Conservation (phyloP, 148 eudicot genomes). For the Selenicereus undatus region DNA sequence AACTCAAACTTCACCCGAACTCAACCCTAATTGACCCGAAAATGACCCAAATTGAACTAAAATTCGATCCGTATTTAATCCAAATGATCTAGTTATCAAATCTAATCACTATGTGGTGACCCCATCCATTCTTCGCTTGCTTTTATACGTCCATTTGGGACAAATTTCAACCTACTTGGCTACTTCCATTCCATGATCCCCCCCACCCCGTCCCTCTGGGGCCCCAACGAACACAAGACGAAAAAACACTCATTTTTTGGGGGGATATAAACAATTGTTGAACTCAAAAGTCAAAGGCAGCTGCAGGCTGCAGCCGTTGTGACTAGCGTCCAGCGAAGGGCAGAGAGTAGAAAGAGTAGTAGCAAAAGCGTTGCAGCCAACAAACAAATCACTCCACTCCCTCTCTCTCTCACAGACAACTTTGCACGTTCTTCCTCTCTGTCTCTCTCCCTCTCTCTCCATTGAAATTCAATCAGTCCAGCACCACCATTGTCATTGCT, state of each 20-base stretch:
- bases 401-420: background rate
- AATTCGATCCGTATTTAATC: too few species aligned
- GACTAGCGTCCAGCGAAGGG: background rate
- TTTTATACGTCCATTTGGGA: too few species aligned
- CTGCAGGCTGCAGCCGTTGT: background rate
- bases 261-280: background rate
- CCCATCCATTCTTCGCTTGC: too few species aligned
- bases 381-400: background rate
- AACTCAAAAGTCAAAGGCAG: constrained; percentile 1
- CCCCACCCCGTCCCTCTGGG: too few species aligned
- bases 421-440: constrained; percentile 1
- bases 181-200: too few species aligned
- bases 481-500: background rate
- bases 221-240: too few species aligned
- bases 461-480: background rate
- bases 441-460: background rate
- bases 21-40: too few species aligned
- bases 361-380: background rate
- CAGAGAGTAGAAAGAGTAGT: background rate
- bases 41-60: too few species aligned
- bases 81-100: too few species aligned
- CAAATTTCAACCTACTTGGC: too few species aligned
- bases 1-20: too few species aligned
- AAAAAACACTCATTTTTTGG: background rate
- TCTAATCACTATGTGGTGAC: too few species aligned